Base-by-base conservation (phyloP, 2,329 filamentous ascomycete genomes). In the Botrytis fabae region DNA sequence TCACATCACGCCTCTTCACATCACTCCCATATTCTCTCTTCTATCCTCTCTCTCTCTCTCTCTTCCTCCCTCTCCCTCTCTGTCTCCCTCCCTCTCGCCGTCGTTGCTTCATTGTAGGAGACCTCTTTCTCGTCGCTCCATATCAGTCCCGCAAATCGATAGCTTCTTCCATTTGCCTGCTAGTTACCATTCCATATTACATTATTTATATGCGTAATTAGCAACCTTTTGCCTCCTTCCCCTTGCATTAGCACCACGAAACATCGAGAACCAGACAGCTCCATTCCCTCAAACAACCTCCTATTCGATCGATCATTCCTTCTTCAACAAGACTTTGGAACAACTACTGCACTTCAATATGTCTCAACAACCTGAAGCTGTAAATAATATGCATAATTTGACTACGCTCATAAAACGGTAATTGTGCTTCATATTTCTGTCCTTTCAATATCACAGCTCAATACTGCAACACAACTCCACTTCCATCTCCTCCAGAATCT, bases 401-500 rank as follows among this genome's bases (percentile, higher is more conserved):
- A 97, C 94, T 51, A 99, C 96, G 71, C 89, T 99, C 80, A 98
- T 99, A 86, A 99, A 99, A 89, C 91, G 96, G 96, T 98, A 89
- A 79, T 89, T 84, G 40, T 57, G 7, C 64, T 57, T 75, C 69
- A 74, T 73, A 72, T 64, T 51, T 48, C 71, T 75, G 22, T 64
- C 59, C 40, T 70, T 46, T 48, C 54, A 60, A 61, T 12, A n/a
- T 60, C 57, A 44, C n/a, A 59, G 32, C 66, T 25, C 54, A 60
- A 69, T 20, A 38, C 57, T 69, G n/a, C 12, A 44, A 42, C 38
- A 22, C 46, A 64, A n/a, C 18, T 32, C 51, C 28, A 59, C n/a
- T 32, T 40, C 20, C 40, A 51, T 22, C 38, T 16, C 20, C 44
- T 32, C 62, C 35, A 61, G 28, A 69, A 22, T 35, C 54, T 20